A percentile compares a stretch with the other conserved stretches of the same genome.
Evolutionary conservation across 495 filamentous ascomycete species (phyloP).

Genomic region (Cairneyella variabilis): DNA sequence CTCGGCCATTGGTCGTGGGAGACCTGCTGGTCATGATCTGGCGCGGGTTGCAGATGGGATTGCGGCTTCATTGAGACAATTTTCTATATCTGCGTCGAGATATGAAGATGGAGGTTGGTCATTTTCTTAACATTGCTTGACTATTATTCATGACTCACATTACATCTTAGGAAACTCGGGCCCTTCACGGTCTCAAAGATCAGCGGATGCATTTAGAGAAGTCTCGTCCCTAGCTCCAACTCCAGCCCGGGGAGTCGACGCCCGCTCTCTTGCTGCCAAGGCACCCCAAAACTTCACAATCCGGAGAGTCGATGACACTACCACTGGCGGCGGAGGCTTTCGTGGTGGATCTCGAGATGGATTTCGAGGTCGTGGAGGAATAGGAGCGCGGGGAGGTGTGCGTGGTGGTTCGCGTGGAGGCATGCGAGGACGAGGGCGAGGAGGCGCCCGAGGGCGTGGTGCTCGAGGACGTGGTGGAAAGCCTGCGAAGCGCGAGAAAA

Average conservation of each 20-base stretch:
- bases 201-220: constrained; percentile 18
- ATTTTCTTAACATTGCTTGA: neutral
- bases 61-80: constrained; percentile 36
- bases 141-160: neutral
- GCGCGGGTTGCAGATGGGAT: constrained; percentile 37
- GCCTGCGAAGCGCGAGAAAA: neutral
- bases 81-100: constrained; percentile 31
- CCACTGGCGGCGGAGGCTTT: neutral
- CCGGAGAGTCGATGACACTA: neutral
- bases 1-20: constrained; percentile 25
- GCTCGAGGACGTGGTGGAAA: neutral
- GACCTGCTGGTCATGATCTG: constrained; percentile 28
- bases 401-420: constrained; percentile 30
- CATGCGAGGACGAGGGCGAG: constrained; percentile 1
- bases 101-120: constrained; percentile 15
- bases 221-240: constrained; percentile 13
- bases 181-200: constrained; percentile 13
- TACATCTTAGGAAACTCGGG: neutral
- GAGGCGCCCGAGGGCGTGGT: neutral
- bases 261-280: constrained; percentile 25
- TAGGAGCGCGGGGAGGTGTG: constrained; percentile 47
- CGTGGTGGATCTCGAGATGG: constrained; percentile 39
- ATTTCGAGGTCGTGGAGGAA: constrained; percentile 24
- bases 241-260: constrained; percentile 13
- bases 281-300: constrained; percentile 21